Evolutionary conservation across 2,329 filamentous ascomycete genomes (phyloP).

Genomic region (Trichophyton schoenleinii): DNA sequence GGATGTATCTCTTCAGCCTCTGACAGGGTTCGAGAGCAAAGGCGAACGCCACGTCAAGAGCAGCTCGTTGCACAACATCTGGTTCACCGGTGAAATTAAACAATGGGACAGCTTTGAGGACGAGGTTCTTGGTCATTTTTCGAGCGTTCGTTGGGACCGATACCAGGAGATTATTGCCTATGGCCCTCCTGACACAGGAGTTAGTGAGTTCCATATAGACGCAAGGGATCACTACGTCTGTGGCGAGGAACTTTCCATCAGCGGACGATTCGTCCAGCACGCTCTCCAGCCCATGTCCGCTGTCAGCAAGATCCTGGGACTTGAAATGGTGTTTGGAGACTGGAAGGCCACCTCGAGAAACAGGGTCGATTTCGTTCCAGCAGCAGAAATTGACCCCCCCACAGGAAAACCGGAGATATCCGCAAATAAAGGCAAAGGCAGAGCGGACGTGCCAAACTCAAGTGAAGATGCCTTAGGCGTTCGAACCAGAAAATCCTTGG

Average conservation of each 20-base stretch:
- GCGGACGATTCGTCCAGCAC: constrained; percentile 8
- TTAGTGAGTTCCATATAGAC: background rate
- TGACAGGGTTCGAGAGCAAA: background rate
- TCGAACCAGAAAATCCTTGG: constrained; percentile 3
- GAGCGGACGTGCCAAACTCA: background rate
- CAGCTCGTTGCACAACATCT: constrained; percentile 3
- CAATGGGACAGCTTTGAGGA: constrained; percentile 3
- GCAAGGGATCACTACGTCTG: constrained; percentile 8
- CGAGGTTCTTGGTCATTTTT: background rate
- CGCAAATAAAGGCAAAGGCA: background rate
- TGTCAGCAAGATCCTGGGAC: constrained; percentile 4
- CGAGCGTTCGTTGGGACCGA: background rate
- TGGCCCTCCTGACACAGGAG: background rate
- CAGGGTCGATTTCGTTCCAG: background rate
- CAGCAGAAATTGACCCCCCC: background rate
- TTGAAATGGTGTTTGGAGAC: constrained; percentile 8
- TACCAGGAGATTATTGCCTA: background rate
- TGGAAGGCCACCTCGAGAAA: constrained; percentile 9
- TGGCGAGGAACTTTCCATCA: constrained; percentile 10
- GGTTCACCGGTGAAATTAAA: background rate
- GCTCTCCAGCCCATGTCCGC: constrained; percentile 8
- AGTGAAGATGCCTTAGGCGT: background rate
- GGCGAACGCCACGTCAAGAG: constrained; percentile 1
- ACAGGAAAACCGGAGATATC: background rate
- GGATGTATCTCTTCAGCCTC: background rate